These are phyloP conservation scores for Chaetomium strumarium DNA, from an alignment of 2,329 filamentous ascomycete species.

Conservation along the genomic window DNA sequence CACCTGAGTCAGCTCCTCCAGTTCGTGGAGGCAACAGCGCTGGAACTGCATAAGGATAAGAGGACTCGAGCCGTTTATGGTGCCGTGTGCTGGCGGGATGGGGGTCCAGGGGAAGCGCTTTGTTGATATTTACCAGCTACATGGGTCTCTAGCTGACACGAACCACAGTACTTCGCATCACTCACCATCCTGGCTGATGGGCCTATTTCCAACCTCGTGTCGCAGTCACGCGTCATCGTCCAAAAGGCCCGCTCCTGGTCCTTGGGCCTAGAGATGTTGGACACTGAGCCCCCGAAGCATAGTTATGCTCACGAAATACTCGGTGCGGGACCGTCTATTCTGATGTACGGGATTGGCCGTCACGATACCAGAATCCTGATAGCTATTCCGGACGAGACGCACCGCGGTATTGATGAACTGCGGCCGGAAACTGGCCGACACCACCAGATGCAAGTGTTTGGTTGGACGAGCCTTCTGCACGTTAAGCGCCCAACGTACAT, in stretches of 20 bases:
- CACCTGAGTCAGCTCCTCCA: too few relatives aligned
- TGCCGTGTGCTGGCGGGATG: neutral
- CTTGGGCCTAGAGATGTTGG: conserved; percentile 10
- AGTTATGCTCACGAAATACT: conserved; percentile 10
- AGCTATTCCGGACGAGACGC: conserved; percentile 8
- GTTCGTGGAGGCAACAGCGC: conserved; percentile 9
- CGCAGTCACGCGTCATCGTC: conserved; percentile 5
- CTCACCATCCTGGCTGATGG: conserved; percentile 13
- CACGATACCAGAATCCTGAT: conserved; percentile 9
- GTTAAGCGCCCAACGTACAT: too few relatives aligned
- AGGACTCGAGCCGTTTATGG: neutral
- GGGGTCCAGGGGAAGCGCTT: neutral
- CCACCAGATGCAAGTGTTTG: too few relatives aligned
- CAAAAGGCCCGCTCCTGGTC: conserved; percentile 7
- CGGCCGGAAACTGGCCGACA: too few relatives aligned
- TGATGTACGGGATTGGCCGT: conserved; percentile 12
- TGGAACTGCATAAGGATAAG: conserved; percentile 9
- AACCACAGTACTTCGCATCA: conserved; percentile 1
- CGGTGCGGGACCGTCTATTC: conserved; percentile 3
- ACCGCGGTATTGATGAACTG: too few relatives aligned
- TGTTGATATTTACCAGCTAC: neutral
- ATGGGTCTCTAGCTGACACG: neutral
- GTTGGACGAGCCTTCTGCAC: too few relatives aligned
- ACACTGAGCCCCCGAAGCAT: conserved; percentile 2
- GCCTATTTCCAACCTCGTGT: conserved; percentile 10